Evolutionary conservation across 345 rosid species (phyloP).

Genomic region (Clausena lansium): DNA sequence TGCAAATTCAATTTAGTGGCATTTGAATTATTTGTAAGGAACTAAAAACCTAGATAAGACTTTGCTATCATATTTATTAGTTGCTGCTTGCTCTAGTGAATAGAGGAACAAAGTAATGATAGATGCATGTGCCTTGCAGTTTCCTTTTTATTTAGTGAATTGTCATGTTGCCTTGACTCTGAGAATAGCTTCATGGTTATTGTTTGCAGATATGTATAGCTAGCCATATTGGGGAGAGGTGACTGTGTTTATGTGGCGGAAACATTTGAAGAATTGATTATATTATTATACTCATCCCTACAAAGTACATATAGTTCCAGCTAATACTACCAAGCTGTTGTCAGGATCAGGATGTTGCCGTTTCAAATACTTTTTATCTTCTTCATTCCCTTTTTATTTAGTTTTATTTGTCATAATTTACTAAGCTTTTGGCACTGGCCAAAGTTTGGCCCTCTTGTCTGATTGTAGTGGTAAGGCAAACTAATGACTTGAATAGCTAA

Average conservation of each 20-base stretch:
- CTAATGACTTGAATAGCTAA: slow-evolving; percentile 5
- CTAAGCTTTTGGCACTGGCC: slow-evolving; percentile 8
- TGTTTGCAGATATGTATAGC: slow-evolving; percentile 31
- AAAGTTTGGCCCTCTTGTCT: slow-evolving; percentile 10
- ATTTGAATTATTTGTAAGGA: not conserved
- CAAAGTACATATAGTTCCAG: slow-evolving; percentile 23
- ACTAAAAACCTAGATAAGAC: not conserved
- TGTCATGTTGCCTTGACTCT: not conserved
- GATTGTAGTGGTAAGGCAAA: slow-evolving; percentile 14
- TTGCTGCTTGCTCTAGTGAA: not conserved
- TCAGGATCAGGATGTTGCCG: slow-evolving; percentile 14
- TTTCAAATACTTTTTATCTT: slow-evolving; percentile 1
- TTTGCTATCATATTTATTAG: not conserved
- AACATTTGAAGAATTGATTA: slow-evolving; percentile 19
- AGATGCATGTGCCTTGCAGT: not conserved
- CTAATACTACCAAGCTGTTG: slow-evolving; percentile 20
- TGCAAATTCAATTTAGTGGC: not conserved
- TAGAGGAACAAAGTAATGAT: not conserved
- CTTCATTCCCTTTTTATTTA: not conserved
- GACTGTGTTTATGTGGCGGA: not conserved
- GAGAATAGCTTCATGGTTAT: not conserved
- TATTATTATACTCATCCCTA: slow-evolving; percentile 14
- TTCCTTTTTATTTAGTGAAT: not conserved
- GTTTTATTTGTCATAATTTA: slow-evolving; percentile 10
- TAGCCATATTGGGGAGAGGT: slow-evolving; percentile 23